Evolutionary conservation across 148 eudicot genomes (phyloP).

Genomic region (Dianthus caryophyllus): DNA sequence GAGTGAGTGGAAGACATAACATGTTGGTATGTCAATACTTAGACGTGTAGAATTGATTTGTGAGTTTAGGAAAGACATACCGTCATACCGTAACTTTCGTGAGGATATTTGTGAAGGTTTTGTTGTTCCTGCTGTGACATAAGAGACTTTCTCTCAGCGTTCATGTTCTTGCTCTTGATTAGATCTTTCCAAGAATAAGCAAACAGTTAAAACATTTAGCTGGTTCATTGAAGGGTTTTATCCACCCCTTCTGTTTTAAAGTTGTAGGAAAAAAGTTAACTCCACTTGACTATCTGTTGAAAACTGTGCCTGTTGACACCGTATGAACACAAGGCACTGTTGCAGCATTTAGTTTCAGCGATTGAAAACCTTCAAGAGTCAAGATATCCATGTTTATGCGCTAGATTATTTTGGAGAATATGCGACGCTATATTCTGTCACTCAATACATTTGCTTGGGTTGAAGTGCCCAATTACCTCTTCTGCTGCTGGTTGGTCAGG

Average conservation of each 20-base stretch:
- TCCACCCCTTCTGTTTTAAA: not conserved
- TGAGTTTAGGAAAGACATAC: not conserved
- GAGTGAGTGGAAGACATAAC: not conserved
- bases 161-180: not conserved
- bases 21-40: not conserved
- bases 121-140: not conserved
- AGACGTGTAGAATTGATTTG: not conserved
- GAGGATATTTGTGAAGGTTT: not conserved
- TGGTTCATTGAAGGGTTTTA: not conserved
- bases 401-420: not conserved
- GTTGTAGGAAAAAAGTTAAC: not conserved
- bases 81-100: not conserved
- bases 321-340: not conserved
- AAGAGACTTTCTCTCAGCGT: not conserved
- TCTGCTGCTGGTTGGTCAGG: not conserved
- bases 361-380: not conserved
- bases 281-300: not conserved
- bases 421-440: no score
- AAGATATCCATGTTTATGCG: no score
- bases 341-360: not conserved
- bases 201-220: not conserved
- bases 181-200: not conserved
- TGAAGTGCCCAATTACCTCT: not conserved
- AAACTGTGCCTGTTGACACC: not conserved
- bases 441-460: not conserved